These are phyloP conservation scores for Penicillium sp. DNA, from an alignment of 2,329 filamentous ascomycete genomes.

Conservation along the genomic window DNA sequence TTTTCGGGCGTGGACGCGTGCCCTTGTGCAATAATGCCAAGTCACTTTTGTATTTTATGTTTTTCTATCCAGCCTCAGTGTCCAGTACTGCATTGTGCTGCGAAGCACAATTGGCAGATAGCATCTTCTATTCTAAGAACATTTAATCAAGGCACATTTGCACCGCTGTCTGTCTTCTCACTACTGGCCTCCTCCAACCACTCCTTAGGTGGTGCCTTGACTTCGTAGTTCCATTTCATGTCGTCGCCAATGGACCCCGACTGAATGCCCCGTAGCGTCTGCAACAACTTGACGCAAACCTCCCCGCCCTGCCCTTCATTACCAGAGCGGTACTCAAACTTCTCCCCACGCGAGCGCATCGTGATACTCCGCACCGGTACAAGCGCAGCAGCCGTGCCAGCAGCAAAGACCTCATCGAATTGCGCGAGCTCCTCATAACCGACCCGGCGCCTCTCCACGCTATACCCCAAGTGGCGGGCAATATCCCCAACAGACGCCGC, in stretches of 20 bases:
- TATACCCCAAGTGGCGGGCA: slow-evolving; percentile 77
- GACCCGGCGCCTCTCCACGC: slow-evolving; percentile 72
- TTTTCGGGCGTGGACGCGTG: not conserved
- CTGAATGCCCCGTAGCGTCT: slow-evolving; percentile 83
- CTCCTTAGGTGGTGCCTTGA: slow-evolving; percentile 40
- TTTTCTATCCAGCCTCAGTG: too few species aligned
- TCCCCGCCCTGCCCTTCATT: slow-evolving; percentile 61
- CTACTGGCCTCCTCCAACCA: slow-evolving; percentile 29
- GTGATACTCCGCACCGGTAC: slow-evolving; percentile 93
- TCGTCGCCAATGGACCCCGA: slow-evolving; percentile 75
- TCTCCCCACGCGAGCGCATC: slow-evolving; percentile 62
- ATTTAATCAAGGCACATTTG: slow-evolving; percentile 33
- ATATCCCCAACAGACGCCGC: slow-evolving; percentile 78
- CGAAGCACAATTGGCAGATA: too few species aligned
- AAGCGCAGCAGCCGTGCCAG: slow-evolving; percentile 86
- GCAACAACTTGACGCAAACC: slow-evolving; percentile 72
- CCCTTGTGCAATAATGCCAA: not conserved
- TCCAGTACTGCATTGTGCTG: too few species aligned
- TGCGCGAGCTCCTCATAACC: slow-evolving; percentile 63
- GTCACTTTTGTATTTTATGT: too few species aligned
- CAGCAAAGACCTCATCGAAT: slow-evolving; percentile 84
- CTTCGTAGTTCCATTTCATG: slow-evolving; percentile 69
- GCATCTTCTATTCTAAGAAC: not conserved
- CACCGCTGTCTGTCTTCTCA: slow-evolving; percentile 25
- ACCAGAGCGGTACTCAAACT: slow-evolving; percentile 57